Evolutionary conservation across 129 eudicot genomes (phyloP), one percentile per base, ranked within the genome.

Genomic region (Helianthus tuberosus): DNA sequence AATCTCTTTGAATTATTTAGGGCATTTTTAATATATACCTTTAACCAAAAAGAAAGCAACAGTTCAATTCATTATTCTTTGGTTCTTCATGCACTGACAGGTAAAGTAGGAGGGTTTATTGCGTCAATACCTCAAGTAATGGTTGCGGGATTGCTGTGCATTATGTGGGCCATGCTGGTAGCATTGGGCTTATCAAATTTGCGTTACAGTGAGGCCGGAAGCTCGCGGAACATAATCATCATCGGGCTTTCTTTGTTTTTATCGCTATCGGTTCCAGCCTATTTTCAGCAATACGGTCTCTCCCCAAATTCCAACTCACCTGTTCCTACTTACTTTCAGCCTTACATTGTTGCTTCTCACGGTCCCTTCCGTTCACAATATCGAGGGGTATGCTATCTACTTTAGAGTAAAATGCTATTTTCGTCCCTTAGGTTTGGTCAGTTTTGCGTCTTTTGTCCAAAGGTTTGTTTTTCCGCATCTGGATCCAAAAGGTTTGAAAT

Each of bases 101-200:
- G 98, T 83, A 94, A 94, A 85, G 96, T 94, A 29, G 98, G 98
- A 78, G 98, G 98, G 9, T 81, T 94, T 75, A 79, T 94, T 72
- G 98, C 98, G 13, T 94, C 98, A 32, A 94, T 91, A 55, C 98
- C 98, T 5, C 86, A 85, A 55, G 98, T 94, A 41, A 90, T 94
- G 82, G 98, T 88, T 60, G 98, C 98, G 16, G 98, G 91, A 66
- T 80, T 94, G 52, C 83, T 94, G 60, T 94, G 98, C 89, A 88
- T 94, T 73, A 94, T 94, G 98, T 94, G 98, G 98, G 96, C 89
- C 23, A 94, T 94, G 98, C 97, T 94, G 43, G 79, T 91, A 5
- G 98, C 98, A 38, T 76, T 94, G 60, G 98, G 98, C 44, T 76
- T 94, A 75, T 94, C 98, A 43, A 94, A 90, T 75, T 75, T 94